These are phyloP conservation scores for Candolleomyces efflorescens DNA, from an alignment of 768 basidiomycete genomes.

Conservation along the genomic window DNA sequence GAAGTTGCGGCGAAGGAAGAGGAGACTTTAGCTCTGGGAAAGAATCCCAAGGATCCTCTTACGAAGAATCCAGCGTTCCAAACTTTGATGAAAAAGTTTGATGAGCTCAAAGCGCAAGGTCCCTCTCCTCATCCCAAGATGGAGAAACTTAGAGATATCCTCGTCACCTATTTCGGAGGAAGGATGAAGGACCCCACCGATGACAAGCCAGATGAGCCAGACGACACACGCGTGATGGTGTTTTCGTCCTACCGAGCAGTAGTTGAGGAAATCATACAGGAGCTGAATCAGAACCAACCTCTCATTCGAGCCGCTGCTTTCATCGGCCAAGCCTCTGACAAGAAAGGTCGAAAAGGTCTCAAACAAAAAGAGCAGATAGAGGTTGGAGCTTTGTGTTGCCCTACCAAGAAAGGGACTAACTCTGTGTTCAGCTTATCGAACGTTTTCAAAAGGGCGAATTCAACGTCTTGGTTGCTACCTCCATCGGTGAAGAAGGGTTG, in stretches of 20 bases:
- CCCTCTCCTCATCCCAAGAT: constrained; percentile 86
- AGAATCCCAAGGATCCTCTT: constrained; percentile 42
- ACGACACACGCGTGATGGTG: constrained; percentile 85
- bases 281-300: constrained; percentile 71
- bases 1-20: constrained; percentile 40
- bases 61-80: constrained; percentile 57
- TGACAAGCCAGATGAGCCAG: constrained; percentile 22
- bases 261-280: constrained; percentile 86
- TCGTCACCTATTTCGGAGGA: constrained; percentile 76
- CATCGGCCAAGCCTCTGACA: constrained; percentile 87
- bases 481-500: constrained; percentile 96
- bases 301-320: constrained; percentile 81
- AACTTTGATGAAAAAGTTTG: constrained; percentile 63
- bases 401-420: constrained; percentile 5
- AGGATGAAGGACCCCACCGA: constrained; percentile 39
- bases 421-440: constrained; percentile 61
- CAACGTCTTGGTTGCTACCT: constrained; percentile 94
- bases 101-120: constrained; percentile 48
- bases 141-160: constrained; percentile 70
- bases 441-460: constrained; percentile 84
- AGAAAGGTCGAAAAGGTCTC: constrained; percentile 82
- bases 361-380: constrained; percentile 89
- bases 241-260: constrained; percentile 89
- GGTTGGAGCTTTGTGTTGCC: constrained; percentile 36
- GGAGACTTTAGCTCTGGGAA: constrained; percentile 27